These are phyloP conservation scores for Candida sakaeoensis DNA, from an alignment of 805 yeast genomes.

Conservation along the genomic window DNA sequence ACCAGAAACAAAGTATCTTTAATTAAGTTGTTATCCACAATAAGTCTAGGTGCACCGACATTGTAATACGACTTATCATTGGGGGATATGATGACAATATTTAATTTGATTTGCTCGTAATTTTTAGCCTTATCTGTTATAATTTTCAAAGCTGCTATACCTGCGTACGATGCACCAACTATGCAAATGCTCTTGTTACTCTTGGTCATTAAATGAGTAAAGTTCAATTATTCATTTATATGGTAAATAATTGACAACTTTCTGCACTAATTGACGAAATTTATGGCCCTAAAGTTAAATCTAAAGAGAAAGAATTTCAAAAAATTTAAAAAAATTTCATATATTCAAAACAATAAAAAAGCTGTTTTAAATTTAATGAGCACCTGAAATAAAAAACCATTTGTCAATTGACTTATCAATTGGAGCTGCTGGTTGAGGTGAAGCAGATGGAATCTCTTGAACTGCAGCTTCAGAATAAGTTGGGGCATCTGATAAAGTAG, in stretches of 20 bases:
- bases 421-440: constrained; percentile 80
- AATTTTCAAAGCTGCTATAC: constrained; percentile 22
- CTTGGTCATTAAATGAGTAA: neutral
- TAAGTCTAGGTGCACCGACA: constrained; percentile 30
- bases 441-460: constrained; percentile 62
- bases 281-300: no score
- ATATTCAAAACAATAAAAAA: neutral
- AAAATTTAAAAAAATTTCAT: no score
- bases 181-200: constrained; percentile 19
- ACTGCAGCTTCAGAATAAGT: constrained; percentile 44
- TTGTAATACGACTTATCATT: constrained; percentile 22
- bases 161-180: constrained; percentile 38
- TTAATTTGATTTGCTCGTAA: constrained; percentile 9
- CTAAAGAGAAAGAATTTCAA: no score
- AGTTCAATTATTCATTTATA: no score
- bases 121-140: constrained; percentile 11
- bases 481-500: constrained; percentile 60
- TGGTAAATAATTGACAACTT: no score
- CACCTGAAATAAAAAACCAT: constrained; percentile 97
- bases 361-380: constrained; percentile 33
- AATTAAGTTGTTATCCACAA: constrained; percentile 21
- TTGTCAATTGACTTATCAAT: constrained; percentile 95
- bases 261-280: no score
- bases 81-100: constrained; percentile 24
- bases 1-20: constrained; percentile 18